Base-by-base conservation (phyloP, 192 early-diverging fungal genomes). In the Ambispora gerdemannii region DNA sequence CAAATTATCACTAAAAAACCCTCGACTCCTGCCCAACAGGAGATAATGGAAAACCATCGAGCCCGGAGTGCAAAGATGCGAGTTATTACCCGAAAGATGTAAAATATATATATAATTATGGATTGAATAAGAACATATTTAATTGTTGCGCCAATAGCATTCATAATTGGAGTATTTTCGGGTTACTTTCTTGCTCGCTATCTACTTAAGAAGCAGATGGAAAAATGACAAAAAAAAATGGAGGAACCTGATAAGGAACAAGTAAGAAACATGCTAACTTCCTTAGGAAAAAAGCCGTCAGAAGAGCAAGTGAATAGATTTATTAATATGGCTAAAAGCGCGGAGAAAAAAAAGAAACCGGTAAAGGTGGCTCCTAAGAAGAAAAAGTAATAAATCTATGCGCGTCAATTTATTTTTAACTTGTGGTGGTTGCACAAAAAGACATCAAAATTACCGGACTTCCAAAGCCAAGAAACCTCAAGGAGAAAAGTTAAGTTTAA, bases 1-100 rank as follows among this genome's bases (percentile, higher is more conserved):
- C 61, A 63, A 36, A 58, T 58, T 58, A 63, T 31, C 22, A 63
- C 61, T 17, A 63, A 63, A 63, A 63, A 63, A 43, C 61, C 61
- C 0, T 31, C 43, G 2, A 43, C 10, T 33, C 61, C 61, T 19
- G 25, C 34, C 4, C n/a, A 17, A 20, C 19, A 63, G 24, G 61
- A 63, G 25, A 43, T 63, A 0, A 1, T 38, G 17, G 7, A 63
- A 43, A 63, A 63, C 35, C 61, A 63, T 19, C 34, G 17, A 15
- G 27, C 61, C 15, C 61, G 61, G 22, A 63, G 61, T 63, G 61
- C 61, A 25, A 63, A 63, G 25, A 63, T 63, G 61, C 34, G 61
- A 4, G 35, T 63, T 63, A n/a, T n/a, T n/a, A n/a, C n/a, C n/a
- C n/a, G n/a, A n/a, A n/a, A n/a, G n/a, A n/a, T n/a, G n/a, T n/a